A percentile compares a stretch with the other conserved stretches of the same genome.
These are phyloP conservation scores for Magnusiomyces starmeri DNA, from an alignment of 1,139 yeast genomes.

Conservation along the genomic window DNA sequence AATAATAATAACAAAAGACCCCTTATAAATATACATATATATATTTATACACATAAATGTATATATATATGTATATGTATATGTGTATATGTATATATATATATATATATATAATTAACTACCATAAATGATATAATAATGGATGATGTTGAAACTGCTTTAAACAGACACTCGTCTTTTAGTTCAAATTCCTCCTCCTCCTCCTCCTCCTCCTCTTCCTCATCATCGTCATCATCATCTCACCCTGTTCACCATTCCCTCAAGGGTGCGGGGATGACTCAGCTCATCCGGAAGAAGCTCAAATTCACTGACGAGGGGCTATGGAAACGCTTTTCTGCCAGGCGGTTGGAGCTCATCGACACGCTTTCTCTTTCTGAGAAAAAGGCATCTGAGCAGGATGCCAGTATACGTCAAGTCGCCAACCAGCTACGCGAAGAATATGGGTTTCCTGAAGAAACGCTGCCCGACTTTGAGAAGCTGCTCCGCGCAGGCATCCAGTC, in stretches of 20 bases:
- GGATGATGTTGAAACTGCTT: no score
- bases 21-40: not conserved
- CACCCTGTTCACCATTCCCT: no score
- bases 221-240: not conserved
- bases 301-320: slow-evolving; percentile 70
- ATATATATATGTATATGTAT: no score
- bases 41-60: no score
- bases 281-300: slow-evolving; percentile 62
- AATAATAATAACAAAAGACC: not conserved
- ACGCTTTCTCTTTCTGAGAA: slow-evolving; percentile 64
- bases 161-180: not conserved
- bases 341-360: slow-evolving; percentile 83
- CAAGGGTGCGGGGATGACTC: slow-evolving; percentile 60
- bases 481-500: slow-evolving; percentile 91
- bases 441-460: slow-evolving; percentile 50
- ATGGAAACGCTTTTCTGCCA: slow-evolving; percentile 86
- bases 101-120: no score
- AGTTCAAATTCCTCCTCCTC: not conserved
- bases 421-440: slow-evolving; percentile 68
- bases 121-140: no score
- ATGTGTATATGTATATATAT: no score
- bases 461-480: slow-evolving; percentile 74
- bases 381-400: slow-evolving; percentile 91
- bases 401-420: slow-evolving; percentile 70
- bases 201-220: not conserved